Conservation (phyloP, 1,139 yeast genomes). For the Pichia cactophila region DNA sequence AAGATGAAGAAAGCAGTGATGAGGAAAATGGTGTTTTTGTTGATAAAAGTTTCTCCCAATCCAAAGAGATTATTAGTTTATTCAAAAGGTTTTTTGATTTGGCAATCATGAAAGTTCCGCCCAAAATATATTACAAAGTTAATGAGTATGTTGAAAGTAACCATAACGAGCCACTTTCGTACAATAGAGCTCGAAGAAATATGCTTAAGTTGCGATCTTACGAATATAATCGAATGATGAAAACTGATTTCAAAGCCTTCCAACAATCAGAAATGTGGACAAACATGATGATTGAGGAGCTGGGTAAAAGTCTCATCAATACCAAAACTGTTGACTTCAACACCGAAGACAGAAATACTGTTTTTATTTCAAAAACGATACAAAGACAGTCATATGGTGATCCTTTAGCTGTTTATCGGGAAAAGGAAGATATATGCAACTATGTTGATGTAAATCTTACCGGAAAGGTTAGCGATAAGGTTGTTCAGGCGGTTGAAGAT, state of each 20-base stretch:
- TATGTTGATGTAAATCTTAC: slow-evolving; percentile 20
- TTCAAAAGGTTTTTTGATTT: slow-evolving; percentile 36
- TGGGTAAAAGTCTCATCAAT: not conserved
- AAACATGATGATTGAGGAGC: slow-evolving; percentile 34
- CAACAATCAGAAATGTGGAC: slow-evolving; percentile 43
- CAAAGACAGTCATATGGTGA: slow-evolving; percentile 17
- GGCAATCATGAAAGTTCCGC: slow-evolving; percentile 27
- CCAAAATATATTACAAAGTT: slow-evolving; percentile 28
- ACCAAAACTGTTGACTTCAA: not conserved
- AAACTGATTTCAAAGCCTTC: slow-evolving; percentile 49
- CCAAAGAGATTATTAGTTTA: slow-evolving; percentile 43
- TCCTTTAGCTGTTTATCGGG: slow-evolving; percentile 26
- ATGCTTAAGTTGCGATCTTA: slow-evolving; percentile 50
- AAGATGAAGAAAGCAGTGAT: slow-evolving; percentile 15
- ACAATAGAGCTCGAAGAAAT: slow-evolving; percentile 46
- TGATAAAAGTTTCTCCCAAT: slow-evolving; percentile 35
- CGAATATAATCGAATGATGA: slow-evolving; percentile 41
- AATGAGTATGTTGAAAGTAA: slow-evolving; percentile 25
- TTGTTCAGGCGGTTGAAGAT: slow-evolving; percentile 58
- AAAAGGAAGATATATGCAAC: slow-evolving; percentile 16
- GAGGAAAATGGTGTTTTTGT: slow-evolving; percentile 23
- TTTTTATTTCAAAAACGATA: no score
- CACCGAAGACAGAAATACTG: not conserved
- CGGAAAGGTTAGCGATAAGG: slow-evolving; percentile 35
- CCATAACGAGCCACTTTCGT: slow-evolving; percentile 22